These are phyloP conservation scores for Sporothrix brasiliensis DNA, from an alignment of 2,329 filamentous ascomycete genomes.

Conservation along the genomic window DNA sequence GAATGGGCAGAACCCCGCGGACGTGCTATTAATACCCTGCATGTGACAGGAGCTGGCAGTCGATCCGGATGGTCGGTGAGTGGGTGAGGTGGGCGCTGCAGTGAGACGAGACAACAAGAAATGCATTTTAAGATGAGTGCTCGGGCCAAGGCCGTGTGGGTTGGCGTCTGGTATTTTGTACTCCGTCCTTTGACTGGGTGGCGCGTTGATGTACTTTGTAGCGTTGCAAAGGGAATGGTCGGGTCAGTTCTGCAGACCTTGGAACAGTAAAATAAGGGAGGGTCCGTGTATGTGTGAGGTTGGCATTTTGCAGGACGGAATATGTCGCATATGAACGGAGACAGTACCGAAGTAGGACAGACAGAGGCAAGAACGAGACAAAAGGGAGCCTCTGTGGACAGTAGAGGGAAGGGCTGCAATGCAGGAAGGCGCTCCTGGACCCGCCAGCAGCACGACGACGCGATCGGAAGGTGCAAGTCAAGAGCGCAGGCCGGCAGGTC, in stretches of 20 bases:
- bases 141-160: slow-evolving; percentile 17
- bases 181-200: background rate
- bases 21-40: slow-evolving; percentile 20
- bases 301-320: slow-evolving; percentile 10
- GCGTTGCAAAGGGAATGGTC: slow-evolving; percentile 19
- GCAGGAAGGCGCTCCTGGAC: slow-evolving; percentile 26
- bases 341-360: background rate
- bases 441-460: slow-evolving; percentile 31
- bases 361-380: slow-evolving; percentile 17
- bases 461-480: slow-evolving; percentile 24
- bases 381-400: background rate
- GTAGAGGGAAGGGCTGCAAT: background rate
- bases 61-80: slow-evolving; percentile 21
- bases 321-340: no score
- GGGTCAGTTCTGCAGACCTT: background rate
- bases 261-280: slow-evolving; percentile 17
- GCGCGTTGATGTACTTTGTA: background rate
- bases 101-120: background rate
- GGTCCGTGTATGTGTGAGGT: slow-evolving; percentile 31
- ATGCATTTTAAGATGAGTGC: slow-evolving; percentile 26
- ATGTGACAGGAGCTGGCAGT: slow-evolving; percentile 19
- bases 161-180: slow-evolving; percentile 3
- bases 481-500: background rate
- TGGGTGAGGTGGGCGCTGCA: background rate
- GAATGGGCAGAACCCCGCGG: slow-evolving; percentile 10